Evolutionary conservation across 257 asterid species (phyloP), one percentile per base, ranked within the genome.

Genomic region (Solanum dulcamara): DNA sequence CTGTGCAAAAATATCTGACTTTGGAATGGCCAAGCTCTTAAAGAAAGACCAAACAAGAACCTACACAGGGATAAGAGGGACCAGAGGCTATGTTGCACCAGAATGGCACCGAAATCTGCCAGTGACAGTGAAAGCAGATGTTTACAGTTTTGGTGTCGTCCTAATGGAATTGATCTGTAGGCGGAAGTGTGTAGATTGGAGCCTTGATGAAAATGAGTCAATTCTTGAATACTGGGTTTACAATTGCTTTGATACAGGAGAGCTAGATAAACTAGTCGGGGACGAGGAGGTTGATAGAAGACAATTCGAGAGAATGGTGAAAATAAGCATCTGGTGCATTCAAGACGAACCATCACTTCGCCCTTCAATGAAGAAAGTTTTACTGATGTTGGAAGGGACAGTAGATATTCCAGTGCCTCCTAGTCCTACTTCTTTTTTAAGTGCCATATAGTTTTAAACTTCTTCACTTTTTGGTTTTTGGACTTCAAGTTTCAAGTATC

Each of bases 331-430:
- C 6, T 91, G 96, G 95, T 92, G 93, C 90, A 89, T 92, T 38
- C 96, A 92, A 67, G 85, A 89, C 1, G 92, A 90, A 55, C 91
- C 93, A 66, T 88, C 91, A 9, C 88, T 91, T 5, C 90, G 94
- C 48, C 95, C 97, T 14, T 88, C 92, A 0, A 93, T 93, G 95
- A 91, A 92, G 66, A 91, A 89, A 85, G 94, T 90, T 82, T 10
- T 90, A 18, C 88, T 89, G 3, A 92, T 93, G 94, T 84, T 93
- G 22, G 92, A 92, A 70, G 94, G 94, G 44, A 90, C 90, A 53
- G 90, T 93, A 2, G 94, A 91, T 9, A 86, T 91, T 33, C 94
- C 94, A 14, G 26, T 88, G 60, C 95, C 95, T 28, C 95, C 93
- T 15, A 85, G 85, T 84, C 92, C 94, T 68, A 46, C 88, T 91